Evolutionary conservation across 139 green algal genomes (phyloP), one percentile per base, ranked within the genome.

Genomic region (Coelastrella sp.): DNA sequence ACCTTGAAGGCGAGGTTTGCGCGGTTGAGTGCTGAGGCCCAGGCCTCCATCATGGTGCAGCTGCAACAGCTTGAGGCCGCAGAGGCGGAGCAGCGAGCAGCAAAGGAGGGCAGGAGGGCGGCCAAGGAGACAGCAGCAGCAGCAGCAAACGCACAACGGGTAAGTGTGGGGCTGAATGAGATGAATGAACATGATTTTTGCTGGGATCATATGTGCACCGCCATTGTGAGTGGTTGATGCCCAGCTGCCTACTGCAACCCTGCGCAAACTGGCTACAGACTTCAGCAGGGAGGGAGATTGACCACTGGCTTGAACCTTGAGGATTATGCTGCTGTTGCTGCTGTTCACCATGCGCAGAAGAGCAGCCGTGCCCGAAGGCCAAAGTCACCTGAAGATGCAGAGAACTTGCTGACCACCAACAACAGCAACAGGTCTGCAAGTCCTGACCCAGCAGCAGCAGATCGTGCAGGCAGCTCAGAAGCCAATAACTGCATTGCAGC

Each of bases 371-470:
- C 82, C 7, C 61, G 82, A 14, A 87, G 78, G 82, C 10, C 10
- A 4, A 27, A 78, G 61, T 12, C 24, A 5, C 15, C 60, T 9
- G 66, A 58, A 19, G 82, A 76, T 10, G 63, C 15, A 10, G 15
- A 65, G 49, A 63, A 14, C 49, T 24, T 19, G 11, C 35, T 24
- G 49, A 15, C 25, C 14, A 61, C 9, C 61, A 87, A 24, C 63
- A 87, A 78, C 82, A 87, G 82, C 82, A 87, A 68, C 24, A 76
- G 61, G 76, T 57, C 60, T 8, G 25, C 61, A 57, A 35, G n/a
- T 15, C 19, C 81, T 19, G 60, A 87, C 61, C 12, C 82, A 87
- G 63, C 63, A 78, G 82, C 27, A 65, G 12, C 35, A 27, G 61
- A 58, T 0, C 59, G 81, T 7, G 82, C 61, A 12, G 63, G 82